Conservation (phyloP, 2,329 filamentous ascomycete species). For the Metarhizium brunneum region DNA sequence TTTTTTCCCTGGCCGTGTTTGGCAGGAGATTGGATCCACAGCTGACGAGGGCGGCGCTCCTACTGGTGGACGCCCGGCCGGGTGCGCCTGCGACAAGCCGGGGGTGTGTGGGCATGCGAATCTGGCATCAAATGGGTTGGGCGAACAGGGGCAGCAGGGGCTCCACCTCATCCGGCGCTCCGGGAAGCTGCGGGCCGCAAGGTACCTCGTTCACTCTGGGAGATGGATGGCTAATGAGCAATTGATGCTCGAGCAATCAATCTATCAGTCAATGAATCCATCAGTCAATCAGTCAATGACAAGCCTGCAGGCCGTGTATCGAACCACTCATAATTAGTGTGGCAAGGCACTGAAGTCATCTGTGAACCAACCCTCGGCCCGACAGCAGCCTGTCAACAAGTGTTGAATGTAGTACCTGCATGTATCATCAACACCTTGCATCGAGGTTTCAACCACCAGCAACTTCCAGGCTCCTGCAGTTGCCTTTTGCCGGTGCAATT, state of each 20-base stretch:
- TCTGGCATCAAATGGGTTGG: conserved; percentile 6
- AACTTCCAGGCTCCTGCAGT: too few relatives aligned
- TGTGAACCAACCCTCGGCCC: neutral
- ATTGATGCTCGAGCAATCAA: neutral
- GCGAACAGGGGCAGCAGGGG: neutral
- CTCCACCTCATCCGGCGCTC: neutral
- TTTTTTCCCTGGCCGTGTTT: conserved; percentile 4
- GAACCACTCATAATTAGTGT: neutral
- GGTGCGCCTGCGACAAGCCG: neutral
- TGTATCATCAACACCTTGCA: neutral
- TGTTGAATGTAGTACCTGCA: neutral
- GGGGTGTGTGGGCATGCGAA: neutral
- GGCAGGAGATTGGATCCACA: neutral
- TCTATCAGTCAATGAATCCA: neutral
- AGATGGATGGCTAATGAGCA: neutral
- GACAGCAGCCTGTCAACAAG: neutral
- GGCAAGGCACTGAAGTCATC: neutral
- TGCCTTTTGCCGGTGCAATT: too few relatives aligned
- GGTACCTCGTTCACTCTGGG: too few relatives aligned
- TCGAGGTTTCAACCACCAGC: too few relatives aligned
- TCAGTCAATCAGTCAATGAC: neutral
- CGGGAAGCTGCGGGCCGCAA: neutral
- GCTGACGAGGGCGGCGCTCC: neutral
- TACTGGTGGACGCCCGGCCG: conserved; percentile 1
- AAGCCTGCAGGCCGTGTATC: too few relatives aligned